Evolutionary conservation across 306 rosid species (phyloP), one percentile per base, ranked within the genome.

Genomic region (Gillenia trifoliata): DNA sequence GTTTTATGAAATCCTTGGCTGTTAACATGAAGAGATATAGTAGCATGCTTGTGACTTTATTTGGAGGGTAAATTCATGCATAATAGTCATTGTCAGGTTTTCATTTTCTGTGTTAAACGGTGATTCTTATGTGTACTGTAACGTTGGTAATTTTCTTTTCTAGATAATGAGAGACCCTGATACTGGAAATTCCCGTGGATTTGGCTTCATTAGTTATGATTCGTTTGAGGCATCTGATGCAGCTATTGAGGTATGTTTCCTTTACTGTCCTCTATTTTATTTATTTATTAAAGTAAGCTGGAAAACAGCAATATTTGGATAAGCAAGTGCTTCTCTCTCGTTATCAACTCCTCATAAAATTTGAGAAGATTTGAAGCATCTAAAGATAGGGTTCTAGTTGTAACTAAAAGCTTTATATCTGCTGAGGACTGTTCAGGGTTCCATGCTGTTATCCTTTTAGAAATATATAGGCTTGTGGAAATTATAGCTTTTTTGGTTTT

Each of bases 141-240:
- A 85, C 76, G 30, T 57, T 28, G 25, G 26, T 43, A n/a, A 33
- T 56, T 30, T 55, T 67, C n/a, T 49, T 5, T 79, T 86, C 79
- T 86, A 95, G 99, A 95, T 95, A 64, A 95, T 95, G 99, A 92
- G 99, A 82, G 99, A 95, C 83, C 98, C 99, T 0, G 99, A 95
- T 13, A 89, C 99, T 0, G 99, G 99, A 70, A 95, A 92, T 76
- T 92, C 99, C 25, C 98, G 99, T 54, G 98, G 98, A 28, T 95
- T 95, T 87, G 99, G 99, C 77, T 95, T 92, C 81, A 88, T 95
- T 70, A 95, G 99, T 86, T 95, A 95, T 55, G 99, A 95, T 81
- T 95, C 97, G 26, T 95, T 95, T 57, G 99, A 95, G 79, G 99
- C 99, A 78, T 95, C 99, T 63, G 98, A 95, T 89, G 83, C 98